Conservation (phyloP, 805 yeast genomes). For the Lachancea lanzarotensis region DNA sequence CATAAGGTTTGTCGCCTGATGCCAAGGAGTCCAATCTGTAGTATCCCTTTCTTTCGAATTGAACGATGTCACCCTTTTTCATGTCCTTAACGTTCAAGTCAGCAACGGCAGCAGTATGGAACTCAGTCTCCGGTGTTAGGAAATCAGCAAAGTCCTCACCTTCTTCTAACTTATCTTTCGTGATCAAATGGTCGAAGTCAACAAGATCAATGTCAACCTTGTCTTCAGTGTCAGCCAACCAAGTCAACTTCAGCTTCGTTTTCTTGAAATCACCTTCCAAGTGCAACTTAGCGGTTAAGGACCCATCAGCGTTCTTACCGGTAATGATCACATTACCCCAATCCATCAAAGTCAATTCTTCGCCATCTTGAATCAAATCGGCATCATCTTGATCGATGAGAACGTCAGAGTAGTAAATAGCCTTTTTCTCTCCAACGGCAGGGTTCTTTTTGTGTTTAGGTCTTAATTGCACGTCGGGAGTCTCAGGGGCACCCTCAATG, state of each 20-base stretch:
- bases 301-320: slow-evolving; percentile 57
- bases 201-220: slow-evolving; percentile 68
- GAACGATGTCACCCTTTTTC: slow-evolving; percentile 83
- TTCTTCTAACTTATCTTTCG: slow-evolving; percentile 91
- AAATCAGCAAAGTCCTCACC: slow-evolving; percentile 90
- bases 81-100: slow-evolving; percentile 70
- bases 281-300: slow-evolving; percentile 72
- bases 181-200: slow-evolving; percentile 90
- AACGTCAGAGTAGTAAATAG: slow-evolving; percentile 55
- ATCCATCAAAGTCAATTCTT: slow-evolving; percentile 96
- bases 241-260: slow-evolving; percentile 88
- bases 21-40: slow-evolving; percentile 65
- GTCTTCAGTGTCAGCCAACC: slow-evolving; percentile 83
- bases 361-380: slow-evolving; percentile 65
- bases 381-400: slow-evolving; percentile 86
- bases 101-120: slow-evolving; percentile 69
- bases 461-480: slow-evolving; percentile 58
- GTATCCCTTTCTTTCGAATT: slow-evolving; percentile 96
- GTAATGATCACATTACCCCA: slow-evolving; percentile 93
- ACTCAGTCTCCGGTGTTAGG: slow-evolving; percentile 81
- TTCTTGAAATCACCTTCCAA: slow-evolving; percentile 96
- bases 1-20: slow-evolving; percentile 54
- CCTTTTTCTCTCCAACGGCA: slow-evolving; percentile 78
- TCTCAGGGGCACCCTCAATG: slow-evolving; percentile 59
- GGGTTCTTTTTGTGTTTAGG: slow-evolving; percentile 96